Evolutionary conservation across 345 rosid genomes (phyloP).

Genomic region (Corchorus capsularis): DNA sequence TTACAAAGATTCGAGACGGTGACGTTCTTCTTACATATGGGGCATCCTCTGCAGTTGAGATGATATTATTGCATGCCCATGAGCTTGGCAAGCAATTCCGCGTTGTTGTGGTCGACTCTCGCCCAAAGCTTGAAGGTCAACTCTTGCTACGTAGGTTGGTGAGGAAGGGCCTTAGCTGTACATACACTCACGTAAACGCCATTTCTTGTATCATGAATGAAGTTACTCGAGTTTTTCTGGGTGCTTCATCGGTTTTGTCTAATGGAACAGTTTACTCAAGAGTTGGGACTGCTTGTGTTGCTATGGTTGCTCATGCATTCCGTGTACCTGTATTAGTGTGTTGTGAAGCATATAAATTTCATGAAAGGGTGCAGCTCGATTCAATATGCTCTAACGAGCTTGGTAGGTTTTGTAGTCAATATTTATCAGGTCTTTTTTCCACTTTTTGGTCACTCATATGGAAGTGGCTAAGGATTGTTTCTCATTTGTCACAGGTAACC

Average conservation of each 20-base stretch:
- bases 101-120: constrained; percentile 87
- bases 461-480: constrained; percentile 10
- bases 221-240: constrained; percentile 88
- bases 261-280: constrained; percentile 95
- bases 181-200: constrained; percentile 89
- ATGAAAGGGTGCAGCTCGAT: constrained; percentile 94
- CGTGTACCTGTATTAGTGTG: constrained; percentile 85
- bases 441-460: constrained; percentile 10
- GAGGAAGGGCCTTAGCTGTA: constrained; percentile 74
- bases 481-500: constrained; percentile 64
- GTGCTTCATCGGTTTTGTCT: constrained; percentile 93
- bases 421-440: background rate
- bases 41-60: constrained; percentile 85
- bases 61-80: constrained; percentile 84
- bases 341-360: constrained; percentile 96
- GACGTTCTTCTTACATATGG: constrained; percentile 97
- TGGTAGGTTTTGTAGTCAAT: constrained; percentile 44
- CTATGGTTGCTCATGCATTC: constrained; percentile 94
- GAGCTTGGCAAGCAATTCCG: constrained; percentile 84
- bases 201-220: constrained; percentile 94
- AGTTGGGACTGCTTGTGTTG: constrained; percentile 94
- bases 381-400: constrained; percentile 95
- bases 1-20: constrained; percentile 83
- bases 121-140: constrained; percentile 95
- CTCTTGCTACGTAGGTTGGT: constrained; percentile 82